Percentiles rank a stretch among this genome's conserved stretches.
Conservation (phyloP, 768 basidiomycete species). For the Hebeloma cylindrosporum region DNA sequence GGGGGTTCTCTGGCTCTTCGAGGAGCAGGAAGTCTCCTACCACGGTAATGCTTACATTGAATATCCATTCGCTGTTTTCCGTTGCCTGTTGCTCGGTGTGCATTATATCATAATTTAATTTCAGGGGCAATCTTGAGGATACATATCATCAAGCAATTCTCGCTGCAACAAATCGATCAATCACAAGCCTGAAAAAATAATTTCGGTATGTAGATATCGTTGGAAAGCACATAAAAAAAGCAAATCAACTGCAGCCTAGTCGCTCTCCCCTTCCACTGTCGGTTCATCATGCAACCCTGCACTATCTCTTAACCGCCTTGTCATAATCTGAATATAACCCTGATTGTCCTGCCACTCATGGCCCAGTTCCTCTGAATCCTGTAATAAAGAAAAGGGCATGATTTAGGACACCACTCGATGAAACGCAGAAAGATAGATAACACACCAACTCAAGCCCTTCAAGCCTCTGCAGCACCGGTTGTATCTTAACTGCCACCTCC, state of each 20-base stretch:
- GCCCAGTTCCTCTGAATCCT: slow-evolving; percentile 47
- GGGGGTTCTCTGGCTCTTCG: slow-evolving; percentile 81
- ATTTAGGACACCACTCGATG: not conserved
- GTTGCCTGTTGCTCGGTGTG: not conserved
- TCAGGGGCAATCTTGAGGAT: not conserved
- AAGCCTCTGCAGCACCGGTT: slow-evolving; percentile 54
- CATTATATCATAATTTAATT: slow-evolving; percentile 8
- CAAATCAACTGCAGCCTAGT: no score
- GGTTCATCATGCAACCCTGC: slow-evolving; percentile 51
- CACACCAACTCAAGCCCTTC: slow-evolving; percentile 43
- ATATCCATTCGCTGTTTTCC: not conserved
- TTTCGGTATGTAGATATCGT: no score
- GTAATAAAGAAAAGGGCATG: slow-evolving; percentile 12
- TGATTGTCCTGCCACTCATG: slow-evolving; percentile 62
- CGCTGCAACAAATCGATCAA: not conserved
- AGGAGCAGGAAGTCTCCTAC: slow-evolving; percentile 80
- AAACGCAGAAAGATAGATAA: slow-evolving; percentile 13
- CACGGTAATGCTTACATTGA: slow-evolving; percentile 47
- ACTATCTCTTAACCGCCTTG: slow-evolving; percentile 64
- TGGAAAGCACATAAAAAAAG: no score
- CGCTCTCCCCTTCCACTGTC: slow-evolving; percentile 6
- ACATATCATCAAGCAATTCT: not conserved
- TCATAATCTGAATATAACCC: slow-evolving; percentile 77
- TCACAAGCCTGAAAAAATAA: not conserved
- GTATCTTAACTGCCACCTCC: slow-evolving; percentile 56